Base-by-base conservation (phyloP, 2,329 filamentous ascomycete species). In the Alternaria brassicae region DNA sequence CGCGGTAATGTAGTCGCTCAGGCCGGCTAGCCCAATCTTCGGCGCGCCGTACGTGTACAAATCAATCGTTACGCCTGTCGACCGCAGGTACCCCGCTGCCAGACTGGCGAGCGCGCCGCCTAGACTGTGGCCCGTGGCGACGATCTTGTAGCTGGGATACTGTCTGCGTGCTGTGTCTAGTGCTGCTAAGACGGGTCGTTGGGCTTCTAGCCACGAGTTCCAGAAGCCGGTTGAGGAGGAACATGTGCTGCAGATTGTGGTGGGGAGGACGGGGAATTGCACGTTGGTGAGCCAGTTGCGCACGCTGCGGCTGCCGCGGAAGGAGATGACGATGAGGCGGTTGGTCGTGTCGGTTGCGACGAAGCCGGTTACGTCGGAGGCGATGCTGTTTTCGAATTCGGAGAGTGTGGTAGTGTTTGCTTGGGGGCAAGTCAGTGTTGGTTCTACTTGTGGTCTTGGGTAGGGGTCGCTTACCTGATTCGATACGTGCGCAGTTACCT, bases 31-130 rank as follows among this genome's bases (percentile, higher is more conserved):
- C 60, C 88, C 89, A 17, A 88, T 82, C 44, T 88, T 88, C 2
- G 89, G 89, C 17, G 85, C 82, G 61, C 89, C 89, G 77, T 85
- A 92, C 1, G 85, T 88, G 81, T 88, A 90, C 41, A 91, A 68
- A 66, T 89, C 86, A 50, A 81, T 75, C 2, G 77, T 63, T 58
- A 78, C 76, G 40, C 84, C 86, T 9, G 72, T 69, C 6, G 74
- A 73, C 45, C 88, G 83, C 19, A 90, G 77, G 65, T 85, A 81
- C 0, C 83, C 85, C 0, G 82, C 85, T 0, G 82, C 88, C 4
- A 92, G 73, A 6, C 84, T 86, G 37, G 84, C 87, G 2, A 91
- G 79, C 6, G 88, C 88, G 25, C 81, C 89, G 47, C 89, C 89
- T 4, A 92, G 85, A 9, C 87, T 89, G 79, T 91, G 89, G 34